These are phyloP conservation scores for Perilla frutescens DNA, from an alignment of 257 asterid species.

Conservation along the genomic window DNA sequence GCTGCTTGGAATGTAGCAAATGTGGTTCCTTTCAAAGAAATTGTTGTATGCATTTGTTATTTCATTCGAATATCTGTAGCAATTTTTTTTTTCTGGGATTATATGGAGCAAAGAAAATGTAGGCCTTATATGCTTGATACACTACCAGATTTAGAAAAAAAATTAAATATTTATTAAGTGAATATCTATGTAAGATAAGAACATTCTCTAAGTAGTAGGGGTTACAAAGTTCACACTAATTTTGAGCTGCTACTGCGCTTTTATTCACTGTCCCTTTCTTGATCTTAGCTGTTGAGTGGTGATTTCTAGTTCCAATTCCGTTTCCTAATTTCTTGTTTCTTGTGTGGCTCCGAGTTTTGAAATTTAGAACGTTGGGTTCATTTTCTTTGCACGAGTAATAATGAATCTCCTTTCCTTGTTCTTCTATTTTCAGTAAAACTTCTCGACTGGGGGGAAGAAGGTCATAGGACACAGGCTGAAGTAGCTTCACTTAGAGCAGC, in stretches of 20 bases:
- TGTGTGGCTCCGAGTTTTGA: conserved; percentile 1
- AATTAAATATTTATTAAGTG: background rate
- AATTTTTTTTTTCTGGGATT: background rate
- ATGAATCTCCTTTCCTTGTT: background rate
- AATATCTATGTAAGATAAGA: background rate
- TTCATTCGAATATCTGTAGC: background rate
- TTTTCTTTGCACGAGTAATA: no score
- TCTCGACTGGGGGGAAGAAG: conserved; percentile 93
- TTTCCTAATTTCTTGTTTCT: background rate
- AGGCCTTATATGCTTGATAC: background rate
- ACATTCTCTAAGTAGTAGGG: background rate
- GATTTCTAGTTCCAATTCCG: background rate
- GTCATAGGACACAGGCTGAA: conserved; percentile 66
- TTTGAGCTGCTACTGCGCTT: background rate
- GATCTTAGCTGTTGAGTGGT: no score
- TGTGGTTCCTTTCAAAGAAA: background rate
- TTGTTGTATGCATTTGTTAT: conserved; percentile 12
- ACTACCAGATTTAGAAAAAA: background rate
- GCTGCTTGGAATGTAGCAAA: background rate
- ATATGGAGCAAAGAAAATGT: background rate
- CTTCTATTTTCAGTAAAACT: conserved; percentile 62
- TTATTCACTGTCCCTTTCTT: background rate
- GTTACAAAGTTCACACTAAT: background rate
- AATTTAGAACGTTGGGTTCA: background rate
- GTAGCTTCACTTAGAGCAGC: conserved; percentile 71